phyloP scores from a whole-genome alignment of 495 filamentous ascomycete species.

The Eremomyces bilateralis region DNA sequence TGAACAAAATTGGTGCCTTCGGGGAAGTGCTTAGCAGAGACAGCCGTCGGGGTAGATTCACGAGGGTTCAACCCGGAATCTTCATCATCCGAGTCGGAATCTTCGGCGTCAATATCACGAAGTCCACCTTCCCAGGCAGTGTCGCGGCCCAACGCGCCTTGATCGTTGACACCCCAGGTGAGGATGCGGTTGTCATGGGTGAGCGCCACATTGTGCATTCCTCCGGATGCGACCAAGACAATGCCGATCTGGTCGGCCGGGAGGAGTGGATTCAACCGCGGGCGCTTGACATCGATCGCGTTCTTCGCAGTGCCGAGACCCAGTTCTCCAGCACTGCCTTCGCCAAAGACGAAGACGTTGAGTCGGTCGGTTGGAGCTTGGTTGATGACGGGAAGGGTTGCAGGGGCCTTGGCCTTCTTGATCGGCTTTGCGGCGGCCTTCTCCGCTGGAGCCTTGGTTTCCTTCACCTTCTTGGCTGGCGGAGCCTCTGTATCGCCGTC shows the following conservation, averaged over 20 bases:
- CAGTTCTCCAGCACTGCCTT: constrained; percentile 44
- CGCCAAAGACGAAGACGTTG: constrained; percentile 47
- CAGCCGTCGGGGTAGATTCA: constrained; percentile 34
- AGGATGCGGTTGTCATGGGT: constrained; percentile 42
- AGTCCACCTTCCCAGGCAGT: constrained; percentile 35
- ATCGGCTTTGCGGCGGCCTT: too few relatives aligned
- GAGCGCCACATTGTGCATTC: constrained; percentile 43
- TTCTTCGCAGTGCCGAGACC: constrained; percentile 39
- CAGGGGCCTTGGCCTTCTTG: background rate
- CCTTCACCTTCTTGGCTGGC: too few relatives aligned
- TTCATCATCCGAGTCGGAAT: constrained; percentile 27
- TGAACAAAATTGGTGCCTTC: constrained; percentile 32
- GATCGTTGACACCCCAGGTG: constrained; percentile 55
- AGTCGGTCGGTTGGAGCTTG: constrained; percentile 23
- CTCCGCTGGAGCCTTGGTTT: background rate
- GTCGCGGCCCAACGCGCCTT: constrained; percentile 41
- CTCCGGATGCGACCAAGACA: constrained; percentile 39
- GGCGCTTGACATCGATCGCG: constrained; percentile 43
- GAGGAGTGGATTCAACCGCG: constrained; percentile 38
- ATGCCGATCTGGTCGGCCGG: constrained; percentile 36
- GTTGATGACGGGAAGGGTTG: constrained; percentile 15
- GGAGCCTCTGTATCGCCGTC: background rate
- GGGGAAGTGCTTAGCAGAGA: constrained; percentile 25
- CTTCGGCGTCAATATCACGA: constrained; percentile 28
- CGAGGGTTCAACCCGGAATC: constrained; percentile 33